Evolutionary conservation across 140 eudicot genomes (phyloP), one percentile per base, ranked within the genome.

Genomic region (Bidens hawaiensis): DNA sequence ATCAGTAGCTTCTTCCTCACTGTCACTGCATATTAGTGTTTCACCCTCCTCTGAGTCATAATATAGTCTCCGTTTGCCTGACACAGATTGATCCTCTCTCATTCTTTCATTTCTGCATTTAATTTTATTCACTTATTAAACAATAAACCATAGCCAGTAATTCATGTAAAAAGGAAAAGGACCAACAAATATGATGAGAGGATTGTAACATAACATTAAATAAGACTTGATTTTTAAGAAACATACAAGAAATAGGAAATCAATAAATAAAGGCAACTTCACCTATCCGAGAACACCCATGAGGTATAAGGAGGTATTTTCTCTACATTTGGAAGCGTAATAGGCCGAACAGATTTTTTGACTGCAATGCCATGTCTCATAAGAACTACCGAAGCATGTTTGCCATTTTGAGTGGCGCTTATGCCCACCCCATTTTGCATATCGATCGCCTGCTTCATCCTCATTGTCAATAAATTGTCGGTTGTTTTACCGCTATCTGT

Each of bases 1-100:
- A n/a, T n/a, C n/a, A n/a, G n/a, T n/a, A n/a, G n/a, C n/a, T 75
- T 89, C 97, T 68, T 89, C 97, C 68, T 89, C 97, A 60, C 97
- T 89, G 47, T 89, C 97, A 79, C 97, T 89, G 62, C 87, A 80
- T 36, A 89, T 75, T 54, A 89, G 84, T 60, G 95, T 75, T 83
- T 89, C 97, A 21, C 87, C 89, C 19, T 87, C 95, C 72, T 69
- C 77, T 63, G 60, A 89, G 62, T 89, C 97, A 77, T 89, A 89
- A 77, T 85, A 89, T 55, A 89, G 85, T 63, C 97, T 84, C 74
- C 89, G 78, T 65, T 89, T 73, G 62, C 97, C 95, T 2, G 83
- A 82, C 42, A 89, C 89, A 25, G 97, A 85, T 70, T 89, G 95
- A 74, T 85, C 97, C 60, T 85, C 95, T 13, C 87, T 72, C 97